These are phyloP conservation scores for Solanum hybrid DNA, from an alignment of 305 asterid genomes.

Conservation along the genomic window DNA sequence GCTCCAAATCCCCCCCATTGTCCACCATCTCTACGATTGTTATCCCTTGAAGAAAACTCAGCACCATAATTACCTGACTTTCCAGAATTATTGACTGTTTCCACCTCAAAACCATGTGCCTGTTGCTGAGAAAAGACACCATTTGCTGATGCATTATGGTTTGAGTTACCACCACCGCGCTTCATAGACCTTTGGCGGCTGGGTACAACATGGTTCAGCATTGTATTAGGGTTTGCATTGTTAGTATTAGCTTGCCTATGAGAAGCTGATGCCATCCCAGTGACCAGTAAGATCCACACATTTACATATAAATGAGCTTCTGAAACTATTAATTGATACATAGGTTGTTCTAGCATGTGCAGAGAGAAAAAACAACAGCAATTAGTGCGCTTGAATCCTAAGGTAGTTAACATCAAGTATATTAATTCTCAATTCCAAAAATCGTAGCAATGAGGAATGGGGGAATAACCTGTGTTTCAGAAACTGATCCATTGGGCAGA, in stretches of 20 bases:
- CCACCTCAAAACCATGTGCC: slow-evolving; percentile 23
- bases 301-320: background rate
- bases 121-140: slow-evolving; percentile 34
- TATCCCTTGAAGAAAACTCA: slow-evolving; percentile 32
- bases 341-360: background rate
- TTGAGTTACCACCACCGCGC: slow-evolving; percentile 38
- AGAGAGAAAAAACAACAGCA: background rate
- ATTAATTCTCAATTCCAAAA: background rate
- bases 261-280: slow-evolving; percentile 20
- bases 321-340: background rate
- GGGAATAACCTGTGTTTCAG: background rate
- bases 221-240: slow-evolving; percentile 26
- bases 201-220: slow-evolving; percentile 30
- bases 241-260: slow-evolving; percentile 28
- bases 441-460: background rate
- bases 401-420: background rate
- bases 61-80: slow-evolving; percentile 24
- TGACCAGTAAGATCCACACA: slow-evolving; percentile 20
- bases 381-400: background rate
- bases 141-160: slow-evolving; percentile 21
- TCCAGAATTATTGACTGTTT: slow-evolving; percentile 21
- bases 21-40: slow-evolving; percentile 29
- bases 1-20: slow-evolving; percentile 35
- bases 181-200: slow-evolving; percentile 47
- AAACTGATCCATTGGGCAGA: background rate